A percentile compares a stretch with the other conserved stretches of the same genome.
Conservation (phyloP, 2,329 filamentous ascomycete species). For the Clarireedia hainanense region DNA sequence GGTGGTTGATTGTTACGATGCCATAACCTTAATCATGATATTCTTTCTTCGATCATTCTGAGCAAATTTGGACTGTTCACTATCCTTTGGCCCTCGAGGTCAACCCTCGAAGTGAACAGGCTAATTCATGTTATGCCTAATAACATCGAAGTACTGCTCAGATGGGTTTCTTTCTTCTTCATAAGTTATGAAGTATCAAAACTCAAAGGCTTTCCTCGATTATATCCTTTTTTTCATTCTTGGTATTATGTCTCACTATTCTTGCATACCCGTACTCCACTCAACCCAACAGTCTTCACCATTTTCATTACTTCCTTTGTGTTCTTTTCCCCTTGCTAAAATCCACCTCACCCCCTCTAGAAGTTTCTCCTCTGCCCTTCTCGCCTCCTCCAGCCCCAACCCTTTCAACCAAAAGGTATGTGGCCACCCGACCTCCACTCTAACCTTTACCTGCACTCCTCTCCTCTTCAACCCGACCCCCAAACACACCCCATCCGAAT, state of each 20-base stretch:
- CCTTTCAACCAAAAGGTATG: slow-evolving; percentile 47
- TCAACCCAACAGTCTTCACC: background rate
- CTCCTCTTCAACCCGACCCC: slow-evolving; percentile 34
- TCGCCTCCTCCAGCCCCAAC: slow-evolving; percentile 33
- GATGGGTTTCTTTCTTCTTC: too few relatives aligned
- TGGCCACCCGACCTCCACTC: slow-evolving; percentile 39
- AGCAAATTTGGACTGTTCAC: background rate
- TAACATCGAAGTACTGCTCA: too few relatives aligned
- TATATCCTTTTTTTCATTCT: too few relatives aligned
- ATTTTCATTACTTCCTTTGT: background rate
- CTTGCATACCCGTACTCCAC: background rate
- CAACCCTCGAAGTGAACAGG: background rate
- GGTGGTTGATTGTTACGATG: slow-evolving; percentile 10
- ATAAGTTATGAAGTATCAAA: too few relatives aligned
- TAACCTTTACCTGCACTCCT: slow-evolving; percentile 34
- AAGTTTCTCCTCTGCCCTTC: slow-evolving; percentile 36
- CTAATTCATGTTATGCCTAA: too few relatives aligned
- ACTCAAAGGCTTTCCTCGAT: too few relatives aligned
- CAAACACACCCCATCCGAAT: slow-evolving; percentile 44
- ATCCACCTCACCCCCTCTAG: slow-evolving; percentile 37
- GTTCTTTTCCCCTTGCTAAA: slow-evolving; percentile 11
- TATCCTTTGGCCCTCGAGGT: background rate
- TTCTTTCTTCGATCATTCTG: background rate
- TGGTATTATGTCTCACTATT: background rate
- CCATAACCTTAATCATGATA: slow-evolving; percentile 4